Percentiles rank a stretch among this genome's conserved stretches.
Evolutionary conservation across 768 basidiomycete species (phyloP).

Genomic region (Botryobasidium botryosum): DNA sequence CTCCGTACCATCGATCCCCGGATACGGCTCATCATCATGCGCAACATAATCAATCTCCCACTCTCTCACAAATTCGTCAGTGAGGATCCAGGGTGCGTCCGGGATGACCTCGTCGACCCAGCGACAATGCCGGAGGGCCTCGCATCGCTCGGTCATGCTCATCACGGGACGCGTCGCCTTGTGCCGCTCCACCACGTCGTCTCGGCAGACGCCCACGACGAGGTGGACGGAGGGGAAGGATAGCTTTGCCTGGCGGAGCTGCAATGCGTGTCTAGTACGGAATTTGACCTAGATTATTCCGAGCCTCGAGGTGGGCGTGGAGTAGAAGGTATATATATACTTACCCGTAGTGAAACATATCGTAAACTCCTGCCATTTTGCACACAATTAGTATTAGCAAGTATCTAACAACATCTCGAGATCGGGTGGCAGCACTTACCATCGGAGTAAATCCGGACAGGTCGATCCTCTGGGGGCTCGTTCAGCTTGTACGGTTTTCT

Average conservation of each 20-base stretch:
- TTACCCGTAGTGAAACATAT: constrained; percentile 92
- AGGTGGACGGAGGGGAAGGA: constrained; percentile 82
- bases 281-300: not conserved
- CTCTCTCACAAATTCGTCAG: constrained; percentile 63
- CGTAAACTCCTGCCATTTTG: constrained; percentile 85
- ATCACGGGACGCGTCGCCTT: constrained; percentile 82
- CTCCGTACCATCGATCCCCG: constrained; percentile 44
- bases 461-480: constrained; percentile 55
- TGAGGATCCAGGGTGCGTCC: constrained; percentile 80
- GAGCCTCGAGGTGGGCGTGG: too few species aligned
- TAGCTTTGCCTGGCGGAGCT: constrained; percentile 90
- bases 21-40: constrained; percentile 86
- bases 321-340: constrained; percentile 13
- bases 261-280: constrained; percentile 63
- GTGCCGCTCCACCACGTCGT: constrained; percentile 58
- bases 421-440: constrained; percentile 41
- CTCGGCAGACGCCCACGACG: constrained; percentile 82
- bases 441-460: constrained; percentile 84
- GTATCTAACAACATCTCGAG: constrained; percentile 2
- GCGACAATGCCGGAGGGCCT: constrained; percentile 76
- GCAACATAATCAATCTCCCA: constrained; percentile 91
- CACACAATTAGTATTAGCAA: constrained; percentile 6
- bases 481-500: constrained; percentile 81
- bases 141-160: constrained; percentile 79
- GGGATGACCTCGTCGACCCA: constrained; percentile 93